Evolutionary conservation across 2,329 filamentous ascomycete species (phyloP), one percentile per base, ranked within the genome.

Genomic region (Apiospora hydei): DNA sequence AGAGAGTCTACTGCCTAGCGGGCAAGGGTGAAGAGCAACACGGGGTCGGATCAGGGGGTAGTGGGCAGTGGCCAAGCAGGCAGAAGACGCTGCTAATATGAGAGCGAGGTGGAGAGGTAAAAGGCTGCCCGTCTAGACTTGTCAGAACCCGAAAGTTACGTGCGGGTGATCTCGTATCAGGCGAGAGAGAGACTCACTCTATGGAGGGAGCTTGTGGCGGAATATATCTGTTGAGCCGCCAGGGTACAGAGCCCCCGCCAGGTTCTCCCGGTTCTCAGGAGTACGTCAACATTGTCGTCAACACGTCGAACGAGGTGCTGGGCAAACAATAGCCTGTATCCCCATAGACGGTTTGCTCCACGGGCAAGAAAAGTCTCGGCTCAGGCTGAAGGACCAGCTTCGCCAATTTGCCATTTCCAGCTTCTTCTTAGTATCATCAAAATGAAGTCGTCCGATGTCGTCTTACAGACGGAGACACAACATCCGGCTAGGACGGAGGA

Each of bases 211-310:
- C 21, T n/a, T 7, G 10, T n/a, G 18, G 34, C 30, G 10, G 57
- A 64, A 64, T 64, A 64, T 64, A 64, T 41, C 34, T 41, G 57
- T 34, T 41, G 57, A 64, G 18, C 13, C 2, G 8, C 4, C n/a
- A 16, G 3, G 18, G 21, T n/a, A 41, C n/a, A 64, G 13, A 57
- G 51, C 30, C 4, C 24, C 13, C 26, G 13, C 13, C 14, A n/a
- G 8, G 7, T 30, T 30, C 30, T 30, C 26, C 53, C 26, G 26
- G 57, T 41, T n/a, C 34, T 41, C 18, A 16, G 11, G 30, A 41
- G 57, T 64, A 64, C 57, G 57, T 64, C 57, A 64, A 64, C 57
- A 64, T 64, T 24, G 57, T 64, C 57, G 57, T 64, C 34, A 64
- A 41, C 34, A n/a, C 8, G 57, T 64, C 57, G 21, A 64, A 64